Evolutionary conservation across 2,329 filamentous ascomycete genomes (phyloP), one percentile per base, ranked within the genome.

Genomic region (Epichloe bromicola): DNA sequence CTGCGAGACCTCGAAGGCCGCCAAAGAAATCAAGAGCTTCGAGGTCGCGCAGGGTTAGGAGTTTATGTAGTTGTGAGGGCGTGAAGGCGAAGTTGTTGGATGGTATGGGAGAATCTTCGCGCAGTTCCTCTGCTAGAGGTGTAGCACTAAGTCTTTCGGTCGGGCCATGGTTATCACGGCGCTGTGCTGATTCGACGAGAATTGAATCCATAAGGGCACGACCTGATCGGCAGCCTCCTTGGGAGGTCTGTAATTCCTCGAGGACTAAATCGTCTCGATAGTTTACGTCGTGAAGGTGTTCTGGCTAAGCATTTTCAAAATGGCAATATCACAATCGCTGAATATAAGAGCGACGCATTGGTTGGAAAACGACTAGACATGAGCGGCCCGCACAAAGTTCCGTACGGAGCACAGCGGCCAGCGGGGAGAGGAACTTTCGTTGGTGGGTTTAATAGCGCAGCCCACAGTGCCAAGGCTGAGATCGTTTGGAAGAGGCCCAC

Each of bases 51-150:
- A 73, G 69, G n/a, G 71, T 74, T 33, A 77, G 59, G 34, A 80
- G 69, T 52, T 74, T 76, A 59, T 74, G 74, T 3, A 80, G 64
- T 51, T 79, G 75, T 4, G 69, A 69, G 2, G 76, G 73, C 0
- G 72, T 70, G 53, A 79, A 80, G 12, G 74, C 76, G 53, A 80
- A 80, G 6, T 66, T 69, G 57, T 74, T 76, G 51, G 57, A 56
- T 11, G 60, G 54, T 17, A 60, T 49, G 34, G 60, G 61, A 5
- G 55, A 47, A 26, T 63, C 58, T 19, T 62, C 55, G 47, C 53
- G 55, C 40, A 67, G 52, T 51, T 66, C 62, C 51, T 55, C 42
- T 6, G 54, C 49, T 14, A 50, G 36, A 37, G 53, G 26, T 30
- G 47, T 49, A 37, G 45, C 49, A 51, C 53, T 42, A 39, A 59